Base-by-base conservation (phyloP, 2,329 filamentous ascomycete genomes). In the Colletotrichum sp. region DNA sequence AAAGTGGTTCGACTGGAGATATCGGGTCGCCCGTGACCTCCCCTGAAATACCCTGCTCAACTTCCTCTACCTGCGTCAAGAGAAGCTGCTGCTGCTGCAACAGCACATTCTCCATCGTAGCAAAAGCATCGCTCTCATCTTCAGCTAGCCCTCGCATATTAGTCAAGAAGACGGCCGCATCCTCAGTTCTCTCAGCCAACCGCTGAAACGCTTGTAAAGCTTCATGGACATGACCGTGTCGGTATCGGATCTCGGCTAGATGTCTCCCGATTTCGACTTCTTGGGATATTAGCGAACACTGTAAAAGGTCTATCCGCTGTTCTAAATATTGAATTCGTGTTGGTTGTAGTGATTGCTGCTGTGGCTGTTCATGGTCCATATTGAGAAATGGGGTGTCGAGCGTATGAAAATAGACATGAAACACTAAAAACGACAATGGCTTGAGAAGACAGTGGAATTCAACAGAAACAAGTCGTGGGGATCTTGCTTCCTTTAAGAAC, bases 231-330 rank as follows among this genome's bases (percentile, higher is more conserved):
- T 57, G 32, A 12, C 73, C 64, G 16, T 39, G 62, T 24, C 66
- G 69, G 7, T 13, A 24, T 8, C 24, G 24, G n/a, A 68, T 39
- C n/a, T 63, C 63, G 13, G 73, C 39, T n/a, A 52, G 49, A 15
- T 28, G 21, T 24, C 73, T 73, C 21, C 72, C 73, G 55, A 73
- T 64, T 32, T 68, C 69, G 44, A 76, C 18, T 39, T 55, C 18
- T 12, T 44, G 32, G 9, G 64, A 73, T 59, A n/a, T 64, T 4
- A 64, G 39, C 18, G 64, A 34, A 28, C 63, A 26, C 15, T 52
- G 24, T 26, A 76, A 15, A n/a, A 68, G 13, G 26, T 36, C 32
- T 26, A 72, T 34, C 16, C 34, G 39, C 16, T 63, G 63, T 16
- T 15, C 32, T 16, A 26, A 24, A 24, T 24, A 32, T 32, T 34